Evolutionary conservation across 2,329 filamentous ascomycete species (phyloP), one percentile per base, ranked within the genome.

Genomic region (Pyrenochaeta sp.): DNA sequence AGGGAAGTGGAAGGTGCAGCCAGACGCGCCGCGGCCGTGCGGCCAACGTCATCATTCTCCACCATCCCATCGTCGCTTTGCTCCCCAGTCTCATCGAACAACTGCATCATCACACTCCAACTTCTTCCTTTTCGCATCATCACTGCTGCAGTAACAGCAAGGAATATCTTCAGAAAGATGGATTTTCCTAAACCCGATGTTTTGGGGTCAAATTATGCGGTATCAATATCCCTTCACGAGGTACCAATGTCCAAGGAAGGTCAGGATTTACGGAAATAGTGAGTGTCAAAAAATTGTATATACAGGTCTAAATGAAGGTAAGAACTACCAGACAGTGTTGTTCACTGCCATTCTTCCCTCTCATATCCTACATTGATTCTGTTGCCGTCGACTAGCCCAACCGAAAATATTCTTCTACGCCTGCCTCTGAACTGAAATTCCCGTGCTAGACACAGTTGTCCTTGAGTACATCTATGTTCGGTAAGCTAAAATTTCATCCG

Each of bases 401-500:
- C 9, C 17, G 19, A 18, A 15, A 20, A 4, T 28, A 28, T 9
- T 13, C n/a, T 9, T 32, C 30, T 35, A 30, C 14, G 34, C 20
- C 31, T 53, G 51, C 28, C 47, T 40, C 24, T 41, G 41, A 7
- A 62, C 54, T 0, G 44, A 44, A 6, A 63, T 40, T 9, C 38
- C 39, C 13, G 41, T 51, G 27, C 19, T 38, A 13, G 56, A 52
- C 10, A 61, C 39, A 1, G 60, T 63, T 18, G 60, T 63, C 30
- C 32, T 50, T 14, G 58, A 56, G 35, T 53, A 63, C 39, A 59
- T 55, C 48, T 62, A 44, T 1, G 3, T n/a, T 13, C 10, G 21
- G 30, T 48, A 32, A 51, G 45, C 20, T 28, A 13, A 18, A 6
- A 6, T n/a, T 11, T 15, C 4, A 10, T 6, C 28, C 9, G 17